A percentile compares a stretch with the other conserved stretches of the same genome.
These are phyloP conservation scores for Chalaropsis thielavioides DNA, from an alignment of 2,329 filamentous ascomycete genomes.

Conservation along the genomic window DNA sequence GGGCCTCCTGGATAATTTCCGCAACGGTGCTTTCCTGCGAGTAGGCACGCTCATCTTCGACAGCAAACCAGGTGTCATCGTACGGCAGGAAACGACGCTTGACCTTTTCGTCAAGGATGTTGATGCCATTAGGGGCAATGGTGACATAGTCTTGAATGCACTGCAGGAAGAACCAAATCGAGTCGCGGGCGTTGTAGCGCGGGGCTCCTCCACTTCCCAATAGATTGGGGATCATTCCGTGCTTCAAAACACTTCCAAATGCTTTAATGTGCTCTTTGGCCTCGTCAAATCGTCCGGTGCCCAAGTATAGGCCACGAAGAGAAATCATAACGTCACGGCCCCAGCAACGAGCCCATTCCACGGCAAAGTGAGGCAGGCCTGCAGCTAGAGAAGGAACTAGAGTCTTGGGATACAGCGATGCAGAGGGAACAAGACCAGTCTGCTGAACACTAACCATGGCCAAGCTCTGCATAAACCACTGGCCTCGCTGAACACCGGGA, in stretches of 20 bases:
- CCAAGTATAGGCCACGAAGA: constrained; percentile 77
- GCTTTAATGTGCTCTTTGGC: constrained; percentile 88
- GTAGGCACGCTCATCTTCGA: constrained; percentile 71
- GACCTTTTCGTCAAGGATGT: constrained; percentile 61
- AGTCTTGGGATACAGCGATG: constrained; percentile 77
- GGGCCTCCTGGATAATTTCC: constrained; percentile 81
- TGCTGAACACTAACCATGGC: constrained; percentile 87
- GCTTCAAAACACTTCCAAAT: constrained; percentile 91
- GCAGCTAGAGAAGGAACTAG: constrained; percentile 77
- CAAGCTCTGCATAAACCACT: constrained; percentile 77
- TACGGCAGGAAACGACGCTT: constrained; percentile 82
- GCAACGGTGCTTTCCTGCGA: constrained; percentile 69
- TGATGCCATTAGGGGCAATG: constrained; percentile 61
- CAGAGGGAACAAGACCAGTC: constrained; percentile 77
- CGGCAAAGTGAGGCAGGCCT: constrained; percentile 83
- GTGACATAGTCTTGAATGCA: constrained; percentile 85
- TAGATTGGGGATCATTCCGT: constrained; percentile 95
- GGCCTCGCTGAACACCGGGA: constrained; percentile 60
- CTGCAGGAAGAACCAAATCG: constrained; percentile 95
- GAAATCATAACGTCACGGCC: constrained; percentile 96
- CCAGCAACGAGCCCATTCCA: constrained; percentile 93
- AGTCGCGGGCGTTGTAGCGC: constrained; percentile 90
- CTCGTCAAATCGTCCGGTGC: constrained; percentile 74
- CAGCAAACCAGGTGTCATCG: constrained; percentile 85
- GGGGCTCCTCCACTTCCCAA: constrained; percentile 73